These are phyloP conservation scores for Camelina laxa DNA, from an alignment of 345 rosid species.

Conservation along the genomic window DNA sequence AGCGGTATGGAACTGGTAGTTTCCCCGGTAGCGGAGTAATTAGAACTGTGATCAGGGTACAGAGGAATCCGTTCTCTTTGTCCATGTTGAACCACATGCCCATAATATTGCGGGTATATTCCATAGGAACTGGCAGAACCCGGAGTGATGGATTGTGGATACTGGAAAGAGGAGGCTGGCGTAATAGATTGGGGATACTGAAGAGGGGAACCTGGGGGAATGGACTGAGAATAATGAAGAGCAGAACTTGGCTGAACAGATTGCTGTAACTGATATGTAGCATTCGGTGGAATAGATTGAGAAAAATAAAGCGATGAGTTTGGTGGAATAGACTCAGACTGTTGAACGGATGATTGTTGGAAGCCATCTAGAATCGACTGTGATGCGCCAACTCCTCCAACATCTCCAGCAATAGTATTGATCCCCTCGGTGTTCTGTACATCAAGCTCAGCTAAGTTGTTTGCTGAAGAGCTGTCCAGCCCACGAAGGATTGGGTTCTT, in stretches of 20 bases:
- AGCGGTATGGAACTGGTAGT: constrained; percentile 48
- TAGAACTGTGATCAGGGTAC: constrained; percentile 49
- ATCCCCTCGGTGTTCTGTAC: constrained; percentile 47
- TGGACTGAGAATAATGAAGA: constrained; percentile 45
- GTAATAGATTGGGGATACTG: constrained; percentile 37
- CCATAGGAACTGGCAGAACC: constrained; percentile 55
- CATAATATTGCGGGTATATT: constrained; percentile 52
- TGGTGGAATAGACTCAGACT: constrained; percentile 52
- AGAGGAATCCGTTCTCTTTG: constrained; percentile 49
- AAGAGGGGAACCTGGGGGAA: constrained; percentile 31
- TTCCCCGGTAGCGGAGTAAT: constrained; percentile 47
- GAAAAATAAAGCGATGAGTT: constrained; percentile 45
- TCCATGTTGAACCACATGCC: constrained; percentile 51
- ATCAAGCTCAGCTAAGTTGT: constrained; percentile 60
- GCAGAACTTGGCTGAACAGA: constrained; percentile 36
- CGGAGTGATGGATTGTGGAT: constrained; percentile 52
- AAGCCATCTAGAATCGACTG: constrained; percentile 44
- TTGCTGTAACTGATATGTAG: constrained; percentile 39
- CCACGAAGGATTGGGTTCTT: constrained; percentile 52
- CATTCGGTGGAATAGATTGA: constrained; percentile 30
- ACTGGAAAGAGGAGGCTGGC: constrained; percentile 45
- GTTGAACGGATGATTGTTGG: constrained; percentile 48
- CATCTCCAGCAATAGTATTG: constrained; percentile 43
- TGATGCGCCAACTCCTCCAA: constrained; percentile 49
- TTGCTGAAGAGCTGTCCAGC: constrained; percentile 56